These are phyloP conservation scores for Penicillium sp. DNA, from an alignment of 2,329 filamentous ascomycete genomes.

Conservation along the genomic window DNA sequence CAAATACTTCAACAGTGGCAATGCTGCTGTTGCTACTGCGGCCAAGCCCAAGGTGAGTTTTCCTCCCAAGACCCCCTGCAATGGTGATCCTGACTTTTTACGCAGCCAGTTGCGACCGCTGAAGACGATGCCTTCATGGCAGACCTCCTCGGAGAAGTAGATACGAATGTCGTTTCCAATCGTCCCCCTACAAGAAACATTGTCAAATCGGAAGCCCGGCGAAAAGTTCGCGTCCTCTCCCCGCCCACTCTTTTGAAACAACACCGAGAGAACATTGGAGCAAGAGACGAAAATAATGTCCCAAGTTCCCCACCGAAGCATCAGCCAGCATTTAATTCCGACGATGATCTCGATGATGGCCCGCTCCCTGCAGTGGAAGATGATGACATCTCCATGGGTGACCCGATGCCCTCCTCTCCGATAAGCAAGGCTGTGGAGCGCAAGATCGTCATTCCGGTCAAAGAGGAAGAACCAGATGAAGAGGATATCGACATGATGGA, in stretches of 20 bases:
- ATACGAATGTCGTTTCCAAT: constrained; percentile 67
- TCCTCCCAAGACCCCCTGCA: not conserved
- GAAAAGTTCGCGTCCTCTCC: constrained; percentile 77
- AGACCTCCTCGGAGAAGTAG: constrained; percentile 81
- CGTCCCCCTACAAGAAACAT: constrained; percentile 59
- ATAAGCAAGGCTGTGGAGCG: constrained; percentile 75
- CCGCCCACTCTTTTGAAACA: constrained; percentile 63
- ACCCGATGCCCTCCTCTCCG: constrained; percentile 83
- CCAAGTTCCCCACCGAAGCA: constrained; percentile 45
- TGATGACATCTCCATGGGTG: constrained; percentile 80
- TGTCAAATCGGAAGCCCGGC: constrained; percentile 72
- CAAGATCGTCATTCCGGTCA: constrained; percentile 58
- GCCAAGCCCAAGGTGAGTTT: constrained; percentile 74
- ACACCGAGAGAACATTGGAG: constrained; percentile 54
- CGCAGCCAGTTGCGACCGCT: constrained; percentile 70
- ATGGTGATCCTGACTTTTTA: constrained; percentile 3
- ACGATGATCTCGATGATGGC: constrained; percentile 58
- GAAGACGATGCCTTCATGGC: constrained; percentile 88
- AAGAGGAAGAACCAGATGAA: constrained; percentile 67
- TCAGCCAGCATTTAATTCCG: constrained; percentile 40
- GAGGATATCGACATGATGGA: constrained; percentile 84
- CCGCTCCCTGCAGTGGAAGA: constrained; percentile 61
- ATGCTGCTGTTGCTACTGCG: constrained; percentile 52
- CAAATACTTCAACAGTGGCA: constrained; percentile 85
- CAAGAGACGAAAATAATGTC: constrained; percentile 44